Evolutionary conservation across 179 eudicot species (phyloP).

Genomic region (Beta corolliflora): DNA sequence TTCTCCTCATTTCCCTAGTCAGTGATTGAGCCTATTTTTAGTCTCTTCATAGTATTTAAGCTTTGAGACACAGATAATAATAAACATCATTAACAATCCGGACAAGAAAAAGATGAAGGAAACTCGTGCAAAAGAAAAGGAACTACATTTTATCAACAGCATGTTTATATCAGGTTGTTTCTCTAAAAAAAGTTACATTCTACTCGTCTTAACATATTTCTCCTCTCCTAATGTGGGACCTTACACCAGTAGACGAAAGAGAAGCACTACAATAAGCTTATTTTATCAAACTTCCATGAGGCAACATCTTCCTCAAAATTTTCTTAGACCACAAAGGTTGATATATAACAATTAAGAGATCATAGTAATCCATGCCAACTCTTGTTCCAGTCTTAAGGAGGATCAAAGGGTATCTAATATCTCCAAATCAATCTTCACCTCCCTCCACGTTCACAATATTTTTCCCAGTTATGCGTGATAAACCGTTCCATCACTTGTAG

Average conservation of each 20-base stretch:
- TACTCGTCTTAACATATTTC: background rate
- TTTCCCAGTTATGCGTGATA: slow-evolving; percentile 7
- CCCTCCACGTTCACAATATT: background rate
- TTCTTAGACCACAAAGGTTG: slow-evolving; percentile 10
- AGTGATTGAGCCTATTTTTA: background rate
- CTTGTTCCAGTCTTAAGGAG: slow-evolving; percentile 12
- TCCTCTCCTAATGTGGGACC: background rate
- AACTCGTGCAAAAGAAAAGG: background rate
- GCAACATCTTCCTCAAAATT: slow-evolving; percentile 15
- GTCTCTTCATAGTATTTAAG: background rate
- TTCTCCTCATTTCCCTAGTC: background rate
- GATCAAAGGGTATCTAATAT: slow-evolving; percentile 15
- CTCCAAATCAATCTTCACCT: background rate
- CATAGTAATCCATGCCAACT: slow-evolving; percentile 19
- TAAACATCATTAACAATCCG: background rate
- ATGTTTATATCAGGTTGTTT: slow-evolving; percentile 8
- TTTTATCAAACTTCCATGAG: slow-evolving; percentile 20
- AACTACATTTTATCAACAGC: slow-evolving; percentile 11
- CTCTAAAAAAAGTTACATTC: slow-evolving; percentile 14
- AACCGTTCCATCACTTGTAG: background rate
- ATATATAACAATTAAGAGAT: slow-evolving; percentile 8
- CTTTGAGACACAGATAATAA: background rate
- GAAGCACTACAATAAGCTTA: slow-evolving; percentile 2
- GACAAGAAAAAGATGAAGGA: background rate
- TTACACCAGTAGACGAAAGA: slow-evolving; percentile 13